phyloP scores from a whole-genome alignment of 1,284 basidiomycete species.

The Ceratobasidium sp. region DNA sequence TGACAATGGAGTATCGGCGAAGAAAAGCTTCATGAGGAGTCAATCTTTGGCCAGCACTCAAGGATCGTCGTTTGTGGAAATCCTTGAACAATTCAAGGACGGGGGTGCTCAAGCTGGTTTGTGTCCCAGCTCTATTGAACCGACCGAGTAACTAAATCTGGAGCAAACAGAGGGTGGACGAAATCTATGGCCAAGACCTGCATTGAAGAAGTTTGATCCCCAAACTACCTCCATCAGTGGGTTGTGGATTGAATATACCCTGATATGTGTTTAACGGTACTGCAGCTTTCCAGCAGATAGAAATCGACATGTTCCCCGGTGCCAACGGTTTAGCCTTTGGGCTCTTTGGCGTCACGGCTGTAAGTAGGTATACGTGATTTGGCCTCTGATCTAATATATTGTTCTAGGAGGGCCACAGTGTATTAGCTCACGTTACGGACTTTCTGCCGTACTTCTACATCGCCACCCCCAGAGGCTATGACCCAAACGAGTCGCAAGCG shows the following conservation, averaged over 20 bases:
- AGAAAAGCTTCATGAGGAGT: constrained; percentile 31
- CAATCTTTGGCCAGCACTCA: constrained; percentile 28
- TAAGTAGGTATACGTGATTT: constrained; percentile 47
- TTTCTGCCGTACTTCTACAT: constrained; percentile 93
- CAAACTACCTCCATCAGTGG: constrained; percentile 67
- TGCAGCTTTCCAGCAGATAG: constrained; percentile 90
- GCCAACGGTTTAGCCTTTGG: constrained; percentile 66
- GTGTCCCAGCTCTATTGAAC: constrained; percentile 41
- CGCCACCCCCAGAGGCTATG: constrained; percentile 80
- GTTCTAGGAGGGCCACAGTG: constrained; percentile 77
- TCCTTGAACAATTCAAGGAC: constrained; percentile 74
- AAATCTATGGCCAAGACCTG: constrained; percentile 77
- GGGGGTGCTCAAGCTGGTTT: constrained; percentile 62
- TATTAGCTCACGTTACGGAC: constrained; percentile 77
- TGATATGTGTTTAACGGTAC: not conserved
- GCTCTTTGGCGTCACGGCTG: constrained; percentile 89
- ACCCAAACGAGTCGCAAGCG: constrained; percentile 65
- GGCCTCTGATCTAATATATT: constrained; percentile 34
- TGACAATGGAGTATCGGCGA: constrained; percentile 44
- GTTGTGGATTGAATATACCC: constrained; percentile 42
- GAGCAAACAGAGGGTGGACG: constrained; percentile 69
- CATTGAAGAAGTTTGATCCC: constrained; percentile 61
- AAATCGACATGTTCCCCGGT: constrained; percentile 68
- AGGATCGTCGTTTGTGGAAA: constrained; percentile 70
- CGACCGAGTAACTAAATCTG: not conserved